Percentiles rank a stretch among this genome's conserved stretches.
These are phyloP conservation scores for Lichtheimia hyalospora DNA, from an alignment of 371 early-diverging fungal species.

Conservation along the genomic window DNA sequence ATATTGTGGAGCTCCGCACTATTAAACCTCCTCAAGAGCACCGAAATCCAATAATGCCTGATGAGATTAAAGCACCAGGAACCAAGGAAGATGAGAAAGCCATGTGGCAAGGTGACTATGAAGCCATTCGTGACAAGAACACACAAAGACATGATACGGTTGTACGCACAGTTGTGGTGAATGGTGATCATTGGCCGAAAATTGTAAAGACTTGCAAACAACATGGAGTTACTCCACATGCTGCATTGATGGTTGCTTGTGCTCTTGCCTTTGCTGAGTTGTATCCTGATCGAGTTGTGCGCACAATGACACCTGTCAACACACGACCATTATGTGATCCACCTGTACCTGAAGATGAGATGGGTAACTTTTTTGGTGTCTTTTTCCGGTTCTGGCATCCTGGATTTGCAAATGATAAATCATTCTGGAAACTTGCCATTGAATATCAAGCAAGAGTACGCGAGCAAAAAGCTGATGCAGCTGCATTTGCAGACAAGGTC, in stretches of 20 bases:
- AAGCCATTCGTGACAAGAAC: constrained; percentile 14
- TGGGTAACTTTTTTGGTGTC: constrained; percentile 42
- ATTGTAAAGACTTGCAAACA: constrained; percentile 19
- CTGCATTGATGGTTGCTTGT: constrained; percentile 23
- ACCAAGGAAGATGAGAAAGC: background rate
- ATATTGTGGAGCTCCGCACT: constrained; percentile 3
- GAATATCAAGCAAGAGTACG: constrained; percentile 22
- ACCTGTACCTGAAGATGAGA: constrained; percentile 20
- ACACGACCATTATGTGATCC: constrained; percentile 35
- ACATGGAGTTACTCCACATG: constrained; percentile 29
- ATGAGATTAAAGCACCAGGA: background rate
- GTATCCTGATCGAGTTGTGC: constrained; percentile 14
- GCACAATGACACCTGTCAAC: constrained; percentile 35
- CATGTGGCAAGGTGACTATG: constrained; percentile 35
- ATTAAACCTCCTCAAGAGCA: constrained; percentile 21
- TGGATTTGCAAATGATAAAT: background rate
- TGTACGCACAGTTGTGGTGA: constrained; percentile 14
- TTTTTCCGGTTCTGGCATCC: constrained; percentile 18
- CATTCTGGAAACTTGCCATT: constrained; percentile 27
- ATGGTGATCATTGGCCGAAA: constrained; percentile 11
- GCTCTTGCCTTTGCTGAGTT: constrained; percentile 27
- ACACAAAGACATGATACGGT: constrained; percentile 21
- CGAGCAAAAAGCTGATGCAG: constrained; percentile 12
- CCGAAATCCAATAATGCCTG: constrained; percentile 6
- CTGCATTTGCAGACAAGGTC: constrained; percentile 17